Evolutionary conservation across 257 asterid genomes (phyloP).

Genomic region (Solanum pennellii): DNA sequence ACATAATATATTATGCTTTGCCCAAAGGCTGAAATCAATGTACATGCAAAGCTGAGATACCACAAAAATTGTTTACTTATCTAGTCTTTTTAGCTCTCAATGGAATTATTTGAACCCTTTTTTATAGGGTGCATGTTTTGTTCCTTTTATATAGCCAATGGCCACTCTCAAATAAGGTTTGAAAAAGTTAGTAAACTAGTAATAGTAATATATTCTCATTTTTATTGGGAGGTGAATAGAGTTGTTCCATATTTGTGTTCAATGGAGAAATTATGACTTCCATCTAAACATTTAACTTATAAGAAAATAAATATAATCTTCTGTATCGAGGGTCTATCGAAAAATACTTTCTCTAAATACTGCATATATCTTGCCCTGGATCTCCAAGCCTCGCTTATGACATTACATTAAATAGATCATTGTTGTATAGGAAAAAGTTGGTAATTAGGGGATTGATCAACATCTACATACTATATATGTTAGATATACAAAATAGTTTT

Average conservation of each 20-base stretch:
- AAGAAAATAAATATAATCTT: background rate
- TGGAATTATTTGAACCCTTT: conserved; percentile 11
- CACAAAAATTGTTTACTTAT: background rate
- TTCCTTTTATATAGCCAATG: background rate
- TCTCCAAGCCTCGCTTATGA: background rate
- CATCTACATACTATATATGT: background rate
- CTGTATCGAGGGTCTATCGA: background rate
- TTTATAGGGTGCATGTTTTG: conserved; percentile 1
- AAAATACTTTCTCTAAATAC: background rate
- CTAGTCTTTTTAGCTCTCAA: conserved; percentile 2
- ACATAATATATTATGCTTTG: conserved; percentile 3
- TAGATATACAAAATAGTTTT: background rate
- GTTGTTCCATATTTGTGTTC: background rate
- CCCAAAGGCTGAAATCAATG: background rate
- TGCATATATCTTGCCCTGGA: background rate
- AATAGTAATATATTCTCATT: background rate
- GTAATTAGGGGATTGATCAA: background rate
- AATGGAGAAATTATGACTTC: background rate
- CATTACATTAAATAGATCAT: background rate
- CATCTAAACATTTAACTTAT: background rate
- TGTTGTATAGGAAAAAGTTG: background rate
- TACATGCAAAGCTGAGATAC: background rate
- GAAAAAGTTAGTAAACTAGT: background rate
- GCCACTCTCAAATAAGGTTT: background rate
- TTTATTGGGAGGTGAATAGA: background rate